Conservation (phyloP, 805 yeast genomes). For the Kluyveromyces lactis region DNA sequence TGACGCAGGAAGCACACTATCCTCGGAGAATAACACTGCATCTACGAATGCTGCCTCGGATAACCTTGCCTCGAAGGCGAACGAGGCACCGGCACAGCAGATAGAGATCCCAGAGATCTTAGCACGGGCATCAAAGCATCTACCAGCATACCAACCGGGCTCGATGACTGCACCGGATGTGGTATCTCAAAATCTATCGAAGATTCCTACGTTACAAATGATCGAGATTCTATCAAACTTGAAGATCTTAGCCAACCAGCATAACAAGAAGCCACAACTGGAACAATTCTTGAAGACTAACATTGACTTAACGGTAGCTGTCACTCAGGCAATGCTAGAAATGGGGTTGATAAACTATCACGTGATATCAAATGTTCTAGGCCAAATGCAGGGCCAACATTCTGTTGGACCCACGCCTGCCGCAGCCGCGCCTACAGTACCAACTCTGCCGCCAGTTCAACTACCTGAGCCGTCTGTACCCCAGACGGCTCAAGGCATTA, state of each 20-base stretch:
- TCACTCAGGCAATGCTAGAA: constrained; percentile 63
- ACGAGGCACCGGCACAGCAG: not conserved
- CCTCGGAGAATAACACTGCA: constrained; percentile 1
- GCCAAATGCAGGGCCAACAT: constrained; percentile 5
- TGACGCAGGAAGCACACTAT: constrained; percentile 1
- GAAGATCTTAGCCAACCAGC: constrained; percentile 46
- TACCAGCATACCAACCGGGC: constrained; percentile 41
- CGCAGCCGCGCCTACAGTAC: constrained; percentile 19
- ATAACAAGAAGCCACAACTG: constrained; percentile 38
- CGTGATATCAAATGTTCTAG: constrained; percentile 51
- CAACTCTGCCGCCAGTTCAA: not conserved
- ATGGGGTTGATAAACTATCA: constrained; percentile 71
- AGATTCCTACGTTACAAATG: constrained; percentile 62
- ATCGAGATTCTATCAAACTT: constrained; percentile 62
- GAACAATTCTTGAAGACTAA: constrained; percentile 43
- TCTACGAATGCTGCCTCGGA: constrained; percentile 1
- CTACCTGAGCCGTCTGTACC: not conserved
- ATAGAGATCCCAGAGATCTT: constrained; percentile 37
- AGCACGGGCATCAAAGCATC: constrained; percentile 44
- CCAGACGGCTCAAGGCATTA: not conserved
- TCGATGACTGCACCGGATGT: constrained; percentile 43
- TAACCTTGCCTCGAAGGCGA: not conserved
- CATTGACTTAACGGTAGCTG: constrained; percentile 53
- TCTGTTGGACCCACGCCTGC: constrained; percentile 11
- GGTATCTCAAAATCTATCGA: constrained; percentile 51